Conservation (phyloP, 2,329 filamentous ascomycete genomes). For the Endothia cerciana region DNA sequence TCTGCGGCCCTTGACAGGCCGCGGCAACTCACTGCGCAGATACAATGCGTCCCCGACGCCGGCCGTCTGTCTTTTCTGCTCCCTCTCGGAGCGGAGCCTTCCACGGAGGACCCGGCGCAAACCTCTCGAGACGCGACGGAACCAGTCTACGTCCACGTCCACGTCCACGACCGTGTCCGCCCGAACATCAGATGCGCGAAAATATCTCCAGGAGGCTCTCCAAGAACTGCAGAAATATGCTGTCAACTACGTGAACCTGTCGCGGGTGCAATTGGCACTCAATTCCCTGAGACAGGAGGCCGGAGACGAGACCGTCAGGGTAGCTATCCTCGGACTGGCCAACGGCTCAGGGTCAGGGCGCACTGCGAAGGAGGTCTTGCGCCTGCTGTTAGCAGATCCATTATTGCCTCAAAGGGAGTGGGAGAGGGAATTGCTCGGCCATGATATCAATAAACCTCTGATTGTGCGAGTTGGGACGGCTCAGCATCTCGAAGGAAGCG, state of each 20-base stretch:
- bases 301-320: constrained; percentile 60
- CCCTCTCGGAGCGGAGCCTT: constrained; percentile 30
- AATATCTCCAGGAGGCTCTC: constrained; percentile 63
- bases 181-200: constrained; percentile 41
- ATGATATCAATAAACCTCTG: constrained; percentile 59
- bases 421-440: constrained; percentile 64
- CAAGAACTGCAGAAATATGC: constrained; percentile 64
- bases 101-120: constrained; percentile 25
- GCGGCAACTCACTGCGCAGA: constrained; percentile 26
- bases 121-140: constrained; percentile 29
- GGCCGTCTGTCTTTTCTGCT: constrained; percentile 40
- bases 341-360: constrained; percentile 43
- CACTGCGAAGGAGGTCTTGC: constrained; percentile 67
- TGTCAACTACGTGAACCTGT: constrained; percentile 66
- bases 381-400: constrained; percentile 72
- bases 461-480: constrained; percentile 60
- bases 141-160: constrained; percentile 33
- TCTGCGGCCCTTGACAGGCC: constrained; percentile 33
- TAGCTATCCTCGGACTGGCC: constrained; percentile 59
- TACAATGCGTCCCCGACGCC: constrained; percentile 17
- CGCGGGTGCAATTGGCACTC: constrained; percentile 72
- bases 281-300: constrained; percentile 62
- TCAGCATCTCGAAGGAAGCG: constrained; percentile 34
- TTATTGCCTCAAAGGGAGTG: constrained; percentile 64
- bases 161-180: neutral